Evolutionary conservation across 2,329 filamentous ascomycete species (phyloP), one percentile per base, ranked within the genome.

Genomic region (Laburnicola sp.): DNA sequence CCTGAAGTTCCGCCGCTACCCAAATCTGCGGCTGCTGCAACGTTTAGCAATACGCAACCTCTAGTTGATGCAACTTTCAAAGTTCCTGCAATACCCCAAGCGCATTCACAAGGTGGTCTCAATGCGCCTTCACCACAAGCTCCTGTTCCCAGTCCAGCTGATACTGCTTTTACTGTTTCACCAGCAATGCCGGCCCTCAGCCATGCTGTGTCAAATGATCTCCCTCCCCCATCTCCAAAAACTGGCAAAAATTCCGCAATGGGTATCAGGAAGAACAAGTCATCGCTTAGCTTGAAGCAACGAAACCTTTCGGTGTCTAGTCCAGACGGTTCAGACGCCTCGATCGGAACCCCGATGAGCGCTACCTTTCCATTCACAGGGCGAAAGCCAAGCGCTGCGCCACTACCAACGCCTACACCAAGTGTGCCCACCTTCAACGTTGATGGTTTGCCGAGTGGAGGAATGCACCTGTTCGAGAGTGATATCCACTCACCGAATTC

Each of bases 381-480:
- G 34, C 75, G 75, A 58, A 75, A 73, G 40, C 70, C 80, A 45
- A 74, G 83, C 56, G 74, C 81, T 62, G 75, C 81, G 31, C 71
- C 89, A 42, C 84, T 88, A 6, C 86, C 89, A 4, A 76, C 83
- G 23, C 86, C 89, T 7, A 90, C 88, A 2, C 86, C 88, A 9
- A 80, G 86, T 32, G 80, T 82, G 0, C 77, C 84, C 7, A 80
- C 83, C 1, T 88, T 89, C 60, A 82, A 81, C 7, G 70, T 76
- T 6, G 76, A 80, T 60, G 79, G 81, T 11, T 75, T 86, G 28
- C 81, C 80, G 34, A 78, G 82, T 4, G 86, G 86, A 23, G 89
- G 88, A 4, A 77, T 93, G 50, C 86, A 91, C 66, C 78, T 97
- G 1, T 95, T 97, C 63, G 91, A 96, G 56, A 89, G 83, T 59